Evolutionary conservation across 2,329 filamentous ascomycete genomes (phyloP).

Genomic region (Emergomyces orientalis): DNA sequence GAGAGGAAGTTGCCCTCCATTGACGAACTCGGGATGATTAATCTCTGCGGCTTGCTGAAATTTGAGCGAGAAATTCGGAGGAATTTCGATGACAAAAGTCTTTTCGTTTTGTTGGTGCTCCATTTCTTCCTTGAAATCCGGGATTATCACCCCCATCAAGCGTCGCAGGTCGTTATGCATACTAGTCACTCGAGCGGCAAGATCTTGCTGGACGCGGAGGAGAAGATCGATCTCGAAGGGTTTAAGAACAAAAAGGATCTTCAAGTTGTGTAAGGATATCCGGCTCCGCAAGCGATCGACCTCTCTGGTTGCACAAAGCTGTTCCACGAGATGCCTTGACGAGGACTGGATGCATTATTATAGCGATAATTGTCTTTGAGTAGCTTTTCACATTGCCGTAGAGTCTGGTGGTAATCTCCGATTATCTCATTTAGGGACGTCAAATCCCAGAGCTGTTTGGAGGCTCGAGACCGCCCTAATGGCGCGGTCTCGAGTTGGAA

Average conservation of each 20-base stretch:
- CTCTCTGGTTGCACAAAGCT: slow-evolving; percentile 11
- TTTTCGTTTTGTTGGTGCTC: background rate
- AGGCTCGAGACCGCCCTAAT: background rate
- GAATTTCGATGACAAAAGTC: background rate
- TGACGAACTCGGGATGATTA: background rate
- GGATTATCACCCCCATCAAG: slow-evolving; percentile 5
- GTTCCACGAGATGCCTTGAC: slow-evolving; percentile 14
- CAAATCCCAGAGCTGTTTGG: background rate
- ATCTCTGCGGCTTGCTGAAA: slow-evolving; percentile 7
- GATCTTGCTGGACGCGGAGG: slow-evolving; percentile 4
- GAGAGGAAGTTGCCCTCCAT: background rate
- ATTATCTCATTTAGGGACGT: slow-evolving; percentile 11
- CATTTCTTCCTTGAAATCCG: slow-evolving; percentile 7
- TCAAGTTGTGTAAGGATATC: slow-evolving; percentile 9
- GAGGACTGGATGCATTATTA: slow-evolving; percentile 10
- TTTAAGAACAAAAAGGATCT: slow-evolving; percentile 5
- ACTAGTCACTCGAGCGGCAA: background rate
- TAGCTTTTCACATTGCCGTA: slow-evolving; percentile 15
- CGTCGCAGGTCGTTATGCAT: slow-evolving; percentile 7
- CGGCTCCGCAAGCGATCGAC: slow-evolving; percentile 15
- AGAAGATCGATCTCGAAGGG: slow-evolving; percentile 7
- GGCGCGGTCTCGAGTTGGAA: slow-evolving; percentile 4
- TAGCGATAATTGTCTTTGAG: slow-evolving; percentile 12
- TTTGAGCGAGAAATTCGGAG: background rate
- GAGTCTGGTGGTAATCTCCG: slow-evolving; percentile 16